Conservation (phyloP, 495 filamentous ascomycete species). For the Parathielavia appendiculata region DNA sequence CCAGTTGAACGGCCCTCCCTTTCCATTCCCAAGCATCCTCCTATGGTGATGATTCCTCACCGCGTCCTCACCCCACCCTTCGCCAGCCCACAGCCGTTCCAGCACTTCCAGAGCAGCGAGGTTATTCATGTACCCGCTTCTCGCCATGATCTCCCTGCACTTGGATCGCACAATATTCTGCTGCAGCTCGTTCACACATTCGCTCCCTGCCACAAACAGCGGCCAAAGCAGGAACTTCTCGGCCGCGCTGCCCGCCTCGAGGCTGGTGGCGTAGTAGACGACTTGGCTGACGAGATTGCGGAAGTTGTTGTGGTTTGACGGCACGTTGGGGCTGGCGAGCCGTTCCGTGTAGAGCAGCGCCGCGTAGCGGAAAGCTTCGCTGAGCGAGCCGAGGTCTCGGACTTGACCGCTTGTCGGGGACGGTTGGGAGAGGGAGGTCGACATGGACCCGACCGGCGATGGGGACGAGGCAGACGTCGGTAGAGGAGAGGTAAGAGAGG, state of each 20-base stretch:
- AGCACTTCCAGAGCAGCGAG: conserved; percentile 77
- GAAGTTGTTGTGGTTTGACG: conserved; percentile 72
- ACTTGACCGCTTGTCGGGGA: conserved; percentile 44
- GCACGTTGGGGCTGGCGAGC: conserved; percentile 69
- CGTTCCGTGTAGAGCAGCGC: conserved; percentile 89
- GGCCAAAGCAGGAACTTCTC: conserved; percentile 95
- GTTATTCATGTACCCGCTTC: conserved; percentile 90
- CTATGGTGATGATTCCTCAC: conserved; percentile 8
- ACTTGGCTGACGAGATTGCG: conserved; percentile 76
- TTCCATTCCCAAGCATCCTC: conserved; percentile 9
- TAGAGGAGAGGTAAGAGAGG: conserved; percentile 38
- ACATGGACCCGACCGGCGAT: conserved; percentile 1
- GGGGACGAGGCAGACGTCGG: conserved; percentile 5
- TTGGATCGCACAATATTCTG: conserved; percentile 70
- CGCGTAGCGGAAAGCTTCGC: conserved; percentile 83
- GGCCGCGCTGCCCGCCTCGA: conserved; percentile 57
- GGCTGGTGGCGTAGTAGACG: conserved; percentile 71
- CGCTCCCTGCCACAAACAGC: conserved; percentile 83
- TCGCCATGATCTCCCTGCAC: conserved; percentile 78
- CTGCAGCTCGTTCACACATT: conserved; percentile 79
- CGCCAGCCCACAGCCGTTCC: conserved; percentile 72
- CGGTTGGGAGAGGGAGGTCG: conserved; percentile 22
- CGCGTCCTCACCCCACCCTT: conserved; percentile 39
- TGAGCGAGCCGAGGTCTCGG: conserved; percentile 56
- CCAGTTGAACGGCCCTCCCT: conserved; percentile 63